Percentiles rank a stretch among this genome's conserved stretches.
Conservation (phyloP, 73 alveolate genomes). For the Durusdinium trenchii region DNA sequence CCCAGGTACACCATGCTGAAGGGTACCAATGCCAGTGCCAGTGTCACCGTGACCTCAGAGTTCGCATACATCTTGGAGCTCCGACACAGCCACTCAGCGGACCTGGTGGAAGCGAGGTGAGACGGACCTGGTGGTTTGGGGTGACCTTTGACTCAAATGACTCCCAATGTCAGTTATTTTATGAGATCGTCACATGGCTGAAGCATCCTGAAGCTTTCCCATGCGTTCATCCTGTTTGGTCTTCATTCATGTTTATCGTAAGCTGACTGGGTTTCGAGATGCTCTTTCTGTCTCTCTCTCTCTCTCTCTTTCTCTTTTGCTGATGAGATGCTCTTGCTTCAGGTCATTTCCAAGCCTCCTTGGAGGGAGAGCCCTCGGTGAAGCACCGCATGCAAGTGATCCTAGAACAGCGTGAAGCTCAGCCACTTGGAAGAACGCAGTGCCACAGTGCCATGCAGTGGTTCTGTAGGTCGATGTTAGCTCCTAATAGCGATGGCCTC, state of each 20-base stretch:
- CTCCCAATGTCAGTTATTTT: too few relatives aligned
- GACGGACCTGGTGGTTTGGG: too few relatives aligned
- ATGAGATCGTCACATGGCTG: too few relatives aligned
- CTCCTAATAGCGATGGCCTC: too few relatives aligned
- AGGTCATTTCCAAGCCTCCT: constrained; percentile 32
- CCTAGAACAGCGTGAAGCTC: constrained; percentile 87
- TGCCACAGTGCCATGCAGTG: background rate
- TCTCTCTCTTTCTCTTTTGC: background rate
- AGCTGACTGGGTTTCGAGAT: background rate
- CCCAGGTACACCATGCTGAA: constrained; percentile 88
- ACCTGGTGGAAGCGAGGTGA: too few relatives aligned
- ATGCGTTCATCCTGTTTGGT: too few relatives aligned
- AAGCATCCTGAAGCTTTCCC: too few relatives aligned
- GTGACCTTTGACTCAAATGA: too few relatives aligned
- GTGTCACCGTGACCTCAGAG: constrained; percentile 62
- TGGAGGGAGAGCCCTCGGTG: constrained; percentile 59
- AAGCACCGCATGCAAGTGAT: constrained; percentile 76
- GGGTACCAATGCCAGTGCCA: constrained; percentile 74
- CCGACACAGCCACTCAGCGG: constrained; percentile 58
- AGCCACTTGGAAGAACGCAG: background rate
- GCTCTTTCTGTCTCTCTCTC: background rate
- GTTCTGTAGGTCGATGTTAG: background rate
- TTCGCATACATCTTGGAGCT: constrained; percentile 76
- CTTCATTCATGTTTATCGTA: too few relatives aligned
- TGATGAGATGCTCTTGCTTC: constrained; percentile 2